Evolutionary conservation across 2,329 filamentous ascomycete species (phyloP), one percentile per base, ranked within the genome.

Genomic region (Phialemoniopsis sp.): DNA sequence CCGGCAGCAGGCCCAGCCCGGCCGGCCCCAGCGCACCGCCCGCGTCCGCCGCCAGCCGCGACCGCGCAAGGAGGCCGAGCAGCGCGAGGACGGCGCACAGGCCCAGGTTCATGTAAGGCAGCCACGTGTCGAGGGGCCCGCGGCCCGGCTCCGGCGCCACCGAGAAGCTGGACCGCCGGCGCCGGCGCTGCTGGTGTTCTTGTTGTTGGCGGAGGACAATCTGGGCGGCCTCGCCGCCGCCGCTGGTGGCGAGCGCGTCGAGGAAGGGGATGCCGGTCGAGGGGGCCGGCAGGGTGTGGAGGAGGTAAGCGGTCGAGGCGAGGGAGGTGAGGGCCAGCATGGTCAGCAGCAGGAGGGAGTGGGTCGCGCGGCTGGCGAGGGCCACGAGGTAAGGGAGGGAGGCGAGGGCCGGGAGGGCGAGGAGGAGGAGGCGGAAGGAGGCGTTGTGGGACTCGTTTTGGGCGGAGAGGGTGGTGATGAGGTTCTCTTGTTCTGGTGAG

Each of bases 271-370:
- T 65, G n/a, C 76, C 76, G 1, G 78, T 82, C 3, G 62, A 56
- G 0, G 70, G 66, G 0, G 80, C 68, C 0, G 76, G 75, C 8
- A 83, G 68, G 29, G 58, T 64, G 47, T 73, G 68, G 2, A 88
- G 64, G 2, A 81, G 69, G 56, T 78, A 87, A 1, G 75, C 72
- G 4, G 80, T 85, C 3, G 73, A 73, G 14, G 71, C 63, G 14
- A 89, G 71, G 17, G 78, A 85, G 0, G 78, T 72, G n/a, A 87
- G 65, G 33, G 73, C 69, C 3, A 87, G 68, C 5, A 85, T 46
- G 28, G 73, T 63, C 32, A 75, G 57, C 7, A 78, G 55, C 13
- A 45, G 10, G 57, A 42, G 29, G 52, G 21, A 42, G 48, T 47
- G 66, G 39, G 38, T 39, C 46, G 47, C 58, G 38, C 38, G 49